These are phyloP conservation scores for Mariannaea elegans DNA, from an alignment of 2,329 filamentous ascomycete species.

Conservation along the genomic window DNA sequence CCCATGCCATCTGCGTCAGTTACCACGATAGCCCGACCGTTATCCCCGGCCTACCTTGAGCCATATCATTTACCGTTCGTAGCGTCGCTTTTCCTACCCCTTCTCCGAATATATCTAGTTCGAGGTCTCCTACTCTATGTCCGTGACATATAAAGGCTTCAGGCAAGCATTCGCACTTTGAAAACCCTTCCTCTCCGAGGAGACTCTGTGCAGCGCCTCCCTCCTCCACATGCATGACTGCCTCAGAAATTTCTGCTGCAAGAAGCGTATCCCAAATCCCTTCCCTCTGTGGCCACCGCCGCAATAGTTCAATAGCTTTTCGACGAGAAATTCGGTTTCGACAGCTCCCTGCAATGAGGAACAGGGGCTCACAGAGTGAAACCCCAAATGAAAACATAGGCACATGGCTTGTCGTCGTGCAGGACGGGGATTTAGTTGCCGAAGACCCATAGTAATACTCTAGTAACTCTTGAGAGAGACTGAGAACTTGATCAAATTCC, in stretches of 20 bases:
- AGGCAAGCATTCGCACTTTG: background rate
- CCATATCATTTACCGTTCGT: background rate
- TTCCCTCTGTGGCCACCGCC: background rate
- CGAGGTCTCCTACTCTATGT: background rate
- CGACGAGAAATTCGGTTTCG: background rate
- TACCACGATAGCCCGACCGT: background rate
- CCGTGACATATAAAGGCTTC: background rate
- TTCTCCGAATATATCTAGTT: background rate
- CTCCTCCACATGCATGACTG: background rate
- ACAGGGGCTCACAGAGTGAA: background rate
- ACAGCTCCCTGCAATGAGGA: background rate
- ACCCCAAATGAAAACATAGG: background rate
- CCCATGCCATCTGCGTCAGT: constrained; percentile 17
- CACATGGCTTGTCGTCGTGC: background rate
- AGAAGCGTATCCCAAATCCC: background rate
- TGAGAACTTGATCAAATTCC: background rate
- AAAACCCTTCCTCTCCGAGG: background rate
- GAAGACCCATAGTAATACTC: background rate
- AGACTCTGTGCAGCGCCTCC: background rate
- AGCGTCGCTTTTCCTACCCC: background rate
- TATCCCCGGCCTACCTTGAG: background rate
- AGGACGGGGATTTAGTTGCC: background rate
- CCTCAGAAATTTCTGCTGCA: background rate
- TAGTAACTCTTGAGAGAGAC: background rate
- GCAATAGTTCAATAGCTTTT: background rate